Evolutionary conservation across 257 asterid species (phyloP).

Genomic region (Sherardia arvensis): DNA sequence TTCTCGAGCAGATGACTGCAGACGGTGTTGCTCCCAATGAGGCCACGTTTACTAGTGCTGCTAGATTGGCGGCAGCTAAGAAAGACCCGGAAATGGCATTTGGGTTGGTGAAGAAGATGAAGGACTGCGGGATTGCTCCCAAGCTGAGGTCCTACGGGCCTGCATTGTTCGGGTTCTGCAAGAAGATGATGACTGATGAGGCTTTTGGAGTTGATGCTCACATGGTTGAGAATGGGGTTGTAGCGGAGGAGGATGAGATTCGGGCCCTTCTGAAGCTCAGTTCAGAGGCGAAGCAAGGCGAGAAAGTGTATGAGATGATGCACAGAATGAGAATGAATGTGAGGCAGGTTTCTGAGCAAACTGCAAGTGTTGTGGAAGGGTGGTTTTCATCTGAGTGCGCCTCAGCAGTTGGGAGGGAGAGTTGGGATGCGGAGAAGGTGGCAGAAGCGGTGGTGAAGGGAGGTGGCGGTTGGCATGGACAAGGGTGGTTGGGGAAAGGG

Average conservation of each 20-base stretch:
- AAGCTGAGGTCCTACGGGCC: constrained; percentile 89
- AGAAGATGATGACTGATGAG: constrained; percentile 54
- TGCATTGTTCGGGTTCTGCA: constrained; percentile 71
- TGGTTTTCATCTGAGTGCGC: constrained; percentile 74
- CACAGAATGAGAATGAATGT: constrained; percentile 76
- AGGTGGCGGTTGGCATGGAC: constrained; percentile 99
- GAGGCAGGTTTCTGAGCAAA: constrained; percentile 84
- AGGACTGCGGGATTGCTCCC: constrained; percentile 50
- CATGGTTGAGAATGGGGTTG: constrained; percentile 59
- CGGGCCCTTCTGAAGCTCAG: constrained; percentile 65
- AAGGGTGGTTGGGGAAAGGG: constrained; percentile 93
- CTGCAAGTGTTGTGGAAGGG: constrained; percentile 47
- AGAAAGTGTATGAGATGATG: constrained; percentile 76
- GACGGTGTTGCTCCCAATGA: constrained; percentile 69
- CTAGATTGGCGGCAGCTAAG: constrained; percentile 81
- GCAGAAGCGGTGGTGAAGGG: constrained; percentile 65
- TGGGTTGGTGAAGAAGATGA: constrained; percentile 66
- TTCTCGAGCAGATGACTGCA: constrained; percentile 56
- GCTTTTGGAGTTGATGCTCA: constrained; percentile 82
- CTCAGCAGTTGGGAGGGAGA: constrained; percentile 49
- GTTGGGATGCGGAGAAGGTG: constrained; percentile 64
- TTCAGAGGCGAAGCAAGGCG: constrained; percentile 42
- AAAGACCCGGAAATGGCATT: constrained; percentile 84
- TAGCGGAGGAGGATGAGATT: constrained; percentile 80
- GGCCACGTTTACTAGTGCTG: constrained; percentile 83